phyloP scores from a whole-genome alignment of 371 early-diverging fungal genomes.

The Lichtheimia ramosa region DNA sequence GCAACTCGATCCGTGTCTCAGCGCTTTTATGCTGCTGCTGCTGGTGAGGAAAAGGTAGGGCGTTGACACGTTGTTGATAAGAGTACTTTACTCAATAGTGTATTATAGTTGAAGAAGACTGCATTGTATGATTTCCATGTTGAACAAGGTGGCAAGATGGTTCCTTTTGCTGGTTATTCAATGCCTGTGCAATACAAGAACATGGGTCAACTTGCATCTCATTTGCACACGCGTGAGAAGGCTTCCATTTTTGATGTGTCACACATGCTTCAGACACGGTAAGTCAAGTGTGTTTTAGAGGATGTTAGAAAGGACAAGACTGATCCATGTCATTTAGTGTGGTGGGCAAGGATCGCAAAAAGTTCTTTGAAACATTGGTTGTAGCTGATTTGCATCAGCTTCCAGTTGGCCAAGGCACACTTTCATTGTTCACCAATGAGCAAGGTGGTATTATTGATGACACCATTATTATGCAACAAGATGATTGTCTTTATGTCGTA shows the following conservation, averaged over 20 bases:
- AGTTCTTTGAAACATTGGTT: conserved; percentile 87
- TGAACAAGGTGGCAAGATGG: conserved; percentile 92
- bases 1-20: conserved; percentile 18
- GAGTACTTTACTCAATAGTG: not conserved
- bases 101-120: conserved; percentile 64
- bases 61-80: not conserved
- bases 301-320: not conserved
- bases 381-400: conserved; percentile 87
- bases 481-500: conserved; percentile 88
- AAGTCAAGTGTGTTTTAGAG: conserved; percentile 12
- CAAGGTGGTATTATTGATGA: conserved; percentile 98
- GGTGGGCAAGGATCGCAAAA: conserved; percentile 83
- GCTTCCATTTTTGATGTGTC: conserved; percentile 97
- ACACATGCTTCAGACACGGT: conserved; percentile 97
- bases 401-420: conserved; percentile 77
- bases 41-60: conserved; percentile 21
- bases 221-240: conserved; percentile 87
- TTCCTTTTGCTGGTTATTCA: conserved; percentile 94
- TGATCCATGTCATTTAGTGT: conserved; percentile 49
- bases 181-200: conserved; percentile 93
- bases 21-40: conserved; percentile 32
- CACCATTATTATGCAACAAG: conserved; percentile 89
- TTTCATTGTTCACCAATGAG: conserved; percentile 94
- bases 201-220: conserved; percentile 85
- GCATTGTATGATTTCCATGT: conserved; percentile 92